Conservation (phyloP, 2,329 filamentous ascomycete species). For the Ascochyta lentis region DNA sequence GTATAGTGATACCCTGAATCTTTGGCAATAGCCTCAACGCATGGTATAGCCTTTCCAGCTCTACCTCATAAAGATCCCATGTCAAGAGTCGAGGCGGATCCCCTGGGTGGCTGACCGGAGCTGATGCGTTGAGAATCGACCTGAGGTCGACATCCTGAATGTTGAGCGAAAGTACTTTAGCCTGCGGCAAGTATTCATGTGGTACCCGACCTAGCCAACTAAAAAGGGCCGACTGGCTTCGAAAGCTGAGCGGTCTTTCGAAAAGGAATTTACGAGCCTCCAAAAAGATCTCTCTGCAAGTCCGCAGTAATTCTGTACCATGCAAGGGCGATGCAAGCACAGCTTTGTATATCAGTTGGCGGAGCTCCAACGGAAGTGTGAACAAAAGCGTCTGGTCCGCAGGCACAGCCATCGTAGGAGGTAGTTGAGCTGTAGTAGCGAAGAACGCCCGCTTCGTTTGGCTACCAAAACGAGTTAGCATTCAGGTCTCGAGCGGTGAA, state of each 20-base stretch:
- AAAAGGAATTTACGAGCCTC: constrained; percentile 42
- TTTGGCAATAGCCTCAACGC: constrained; percentile 28
- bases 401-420: background rate
- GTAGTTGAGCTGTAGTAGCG: background rate
- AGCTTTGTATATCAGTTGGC: constrained; percentile 38
- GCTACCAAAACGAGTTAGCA: constrained; percentile 7
- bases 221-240: constrained; percentile 28
- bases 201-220: constrained; percentile 32
- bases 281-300: constrained; percentile 35
- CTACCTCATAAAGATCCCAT: constrained; percentile 36
- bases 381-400: constrained; percentile 18
- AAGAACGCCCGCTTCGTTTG: background rate
- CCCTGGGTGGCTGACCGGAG: constrained; percentile 1
- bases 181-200: constrained; percentile 22
- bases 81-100: constrained; percentile 23
- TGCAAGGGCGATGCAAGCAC: constrained; percentile 27
- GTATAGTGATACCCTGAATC: constrained; percentile 30
- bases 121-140: constrained; percentile 23
- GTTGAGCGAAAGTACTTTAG: constrained; percentile 28
- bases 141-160: constrained; percentile 40
- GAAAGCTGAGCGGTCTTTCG: constrained; percentile 36
- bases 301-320: constrained; percentile 30
- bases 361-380: constrained; percentile 40
- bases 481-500: background rate
- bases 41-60: constrained; percentile 23